Base-by-base conservation (phyloP, 78 protist species). In the Monosiga brevicollis region DNA sequence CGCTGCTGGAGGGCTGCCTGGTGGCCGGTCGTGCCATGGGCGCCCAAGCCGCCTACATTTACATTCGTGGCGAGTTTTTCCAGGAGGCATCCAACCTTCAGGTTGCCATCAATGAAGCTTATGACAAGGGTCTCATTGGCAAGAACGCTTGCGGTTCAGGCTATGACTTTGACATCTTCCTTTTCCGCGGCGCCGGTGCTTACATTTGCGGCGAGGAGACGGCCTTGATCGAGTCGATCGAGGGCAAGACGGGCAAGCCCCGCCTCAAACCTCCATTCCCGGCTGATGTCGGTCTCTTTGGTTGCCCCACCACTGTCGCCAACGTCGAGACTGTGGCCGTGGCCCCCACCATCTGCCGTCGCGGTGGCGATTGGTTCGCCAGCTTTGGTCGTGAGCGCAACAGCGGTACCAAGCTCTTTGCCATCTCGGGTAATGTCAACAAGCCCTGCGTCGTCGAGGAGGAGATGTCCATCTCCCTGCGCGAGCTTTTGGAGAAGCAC, bases 131-230 rank as follows among this genome's bases (percentile, higher is more conserved):
- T 34, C 82, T 93, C 37, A 26, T 98, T 49, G 99, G 99, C 81
- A 90, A 91, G 78, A 95, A 96, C 80, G 99, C 98, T 6, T 91
- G 96, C 49, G 96, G 94, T 71, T 42, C 90, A 0, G 98, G 98
- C 49, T 95, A 87, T 74, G 95, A 90, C 83, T 94, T 97, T 81
- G 98, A 97, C 78, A 87, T 96, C 32, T 92, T 88, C 89, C 83
- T 95, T 42, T 98, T 96, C 84, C 91, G 95, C 29, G 96, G 98
- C 34, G 97, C 96, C 0, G 99, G 99, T 42, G 99, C 99, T 25
- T 98, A 98, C 89, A 97, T 98, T 82, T 98, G 99, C 83, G 99
- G 99, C 36, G 99, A 98, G 83, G 99, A 98, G 79, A 96, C 99
- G 22, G 97, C 98, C 3, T 87, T 98, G 77, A 92, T 98, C 72